These are phyloP conservation scores for Mucor saturninus DNA, from an alignment of 371 early-diverging fungal species.

Conservation along the genomic window DNA sequence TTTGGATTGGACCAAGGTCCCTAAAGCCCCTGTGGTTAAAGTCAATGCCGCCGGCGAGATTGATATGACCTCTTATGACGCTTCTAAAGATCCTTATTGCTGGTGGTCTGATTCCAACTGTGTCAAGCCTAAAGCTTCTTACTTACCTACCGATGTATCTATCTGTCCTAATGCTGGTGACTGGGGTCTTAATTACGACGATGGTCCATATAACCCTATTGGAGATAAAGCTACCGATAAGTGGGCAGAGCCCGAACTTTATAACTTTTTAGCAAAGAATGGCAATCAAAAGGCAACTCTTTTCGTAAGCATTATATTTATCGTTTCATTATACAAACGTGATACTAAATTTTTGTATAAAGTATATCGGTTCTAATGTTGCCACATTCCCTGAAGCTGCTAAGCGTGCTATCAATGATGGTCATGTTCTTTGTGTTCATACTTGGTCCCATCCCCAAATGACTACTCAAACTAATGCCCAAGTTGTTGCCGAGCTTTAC, in stretches of 20 bases:
- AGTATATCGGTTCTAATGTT: constrained; percentile 56
- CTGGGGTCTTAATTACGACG: constrained; percentile 58
- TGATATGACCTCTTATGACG: constrained; percentile 30
- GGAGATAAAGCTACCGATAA: constrained; percentile 32
- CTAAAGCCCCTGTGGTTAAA: constrained; percentile 42
- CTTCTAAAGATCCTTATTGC: constrained; percentile 43
- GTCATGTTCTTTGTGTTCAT: constrained; percentile 56
- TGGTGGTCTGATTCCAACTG: constrained; percentile 58
- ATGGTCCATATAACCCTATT: constrained; percentile 49
- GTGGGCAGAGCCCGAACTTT: constrained; percentile 51
- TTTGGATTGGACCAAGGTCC: constrained; percentile 53
- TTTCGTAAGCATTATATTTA: constrained; percentile 27
- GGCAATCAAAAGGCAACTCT: constrained; percentile 41
- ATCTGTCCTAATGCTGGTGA: constrained; percentile 51
- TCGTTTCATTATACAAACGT: background rate
- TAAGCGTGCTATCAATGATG: constrained; percentile 50
- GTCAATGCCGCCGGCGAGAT: constrained; percentile 23
- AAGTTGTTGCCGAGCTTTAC: constrained; percentile 64
- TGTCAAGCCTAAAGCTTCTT: constrained; percentile 44
- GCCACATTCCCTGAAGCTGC: constrained; percentile 50
- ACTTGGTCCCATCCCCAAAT: constrained; percentile 67
- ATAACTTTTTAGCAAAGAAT: constrained; percentile 50
- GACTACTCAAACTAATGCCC: constrained; percentile 56
- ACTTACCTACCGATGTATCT: constrained; percentile 50
- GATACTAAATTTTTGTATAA: background rate